Evolutionary conservation across 1,139 yeast genomes (phyloP), one percentile per base, ranked within the genome.

Genomic region (Suhomyces terraborum): DNA sequence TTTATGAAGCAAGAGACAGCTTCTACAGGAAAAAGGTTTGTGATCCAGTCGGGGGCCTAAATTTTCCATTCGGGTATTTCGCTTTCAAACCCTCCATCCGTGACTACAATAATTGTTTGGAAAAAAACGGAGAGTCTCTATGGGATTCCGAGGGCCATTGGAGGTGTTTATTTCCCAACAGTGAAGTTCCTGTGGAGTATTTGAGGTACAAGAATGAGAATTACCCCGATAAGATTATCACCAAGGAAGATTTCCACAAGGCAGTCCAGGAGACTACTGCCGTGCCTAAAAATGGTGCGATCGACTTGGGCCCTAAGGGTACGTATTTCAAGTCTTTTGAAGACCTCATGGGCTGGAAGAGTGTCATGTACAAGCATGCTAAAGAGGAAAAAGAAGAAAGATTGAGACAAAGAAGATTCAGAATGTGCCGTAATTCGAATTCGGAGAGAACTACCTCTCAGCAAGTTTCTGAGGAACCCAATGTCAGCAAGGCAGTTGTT

Each of bases 91-190:
- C 97, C 2, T 70, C 83, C 1, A 66, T 76, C 1, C 64, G 75
- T 38, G 75, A 77, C 47, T 87, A 82, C 58, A 71, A 77, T 45
- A 73, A 77, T 32, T 89, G 97, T 59, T 55, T 75, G 53, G 76
- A 76, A 23, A 68, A 75, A 35, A 65, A 79, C 4, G 97, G 97
- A 1, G 67, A 75, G 13, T 77, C 88, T 1, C 80, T 82, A 7
- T 89, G 96, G 95, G 93, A 86, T 54, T 66, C 79, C 14, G 68
- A 75, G 32, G 96, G 96, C 0, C 76, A 80, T 60, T 89, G 96
- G 96, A 75, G 89, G 55, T 89, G 97, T 62, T 67, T 89, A 41
- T 85, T 89, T 64, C 95, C 95, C 21, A 72, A 73, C 44, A 59
- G 73, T 14, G 69, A 64, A 25, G 69, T 81, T 16, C 65, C 72